These are phyloP conservation scores for Colletotrichum caudatum DNA, from an alignment of 2,329 filamentous ascomycete species.

Conservation along the genomic window DNA sequence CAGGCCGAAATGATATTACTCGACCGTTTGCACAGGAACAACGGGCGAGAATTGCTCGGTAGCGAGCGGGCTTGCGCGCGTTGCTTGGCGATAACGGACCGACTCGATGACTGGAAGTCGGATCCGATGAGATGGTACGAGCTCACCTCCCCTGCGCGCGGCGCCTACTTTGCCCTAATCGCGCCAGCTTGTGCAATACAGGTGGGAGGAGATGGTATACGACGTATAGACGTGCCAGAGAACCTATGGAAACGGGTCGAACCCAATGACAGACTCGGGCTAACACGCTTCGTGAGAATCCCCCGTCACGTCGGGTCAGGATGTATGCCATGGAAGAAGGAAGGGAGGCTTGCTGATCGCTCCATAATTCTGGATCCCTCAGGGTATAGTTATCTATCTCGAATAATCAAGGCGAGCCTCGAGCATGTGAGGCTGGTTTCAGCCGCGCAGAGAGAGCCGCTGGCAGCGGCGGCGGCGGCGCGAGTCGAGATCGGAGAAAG, in stretches of 20 bases:
- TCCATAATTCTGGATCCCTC: slow-evolving; percentile 16
- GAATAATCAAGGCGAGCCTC: neutral
- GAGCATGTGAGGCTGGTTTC: neutral
- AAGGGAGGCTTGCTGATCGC: neutral
- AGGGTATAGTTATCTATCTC: no score
- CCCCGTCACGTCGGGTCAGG: neutral
- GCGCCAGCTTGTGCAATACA: neutral
- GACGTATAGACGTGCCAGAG: accelerated
- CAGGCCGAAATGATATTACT: neutral
- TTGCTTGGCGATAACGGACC: slow-evolving; percentile 5
- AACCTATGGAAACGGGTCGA: neutral
- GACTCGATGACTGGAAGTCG: neutral
- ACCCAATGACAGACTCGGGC: neutral
- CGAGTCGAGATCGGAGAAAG: neutral
- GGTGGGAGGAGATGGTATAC: no score
- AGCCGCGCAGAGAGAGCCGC: neutral
- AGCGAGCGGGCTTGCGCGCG: neutral
- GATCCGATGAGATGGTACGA: neutral
- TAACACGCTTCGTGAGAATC: no score
- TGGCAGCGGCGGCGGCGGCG: neutral
- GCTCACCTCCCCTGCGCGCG: slow-evolving; percentile 1
- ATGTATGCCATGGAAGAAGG: slow-evolving; percentile 9
- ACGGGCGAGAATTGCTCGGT: neutral
- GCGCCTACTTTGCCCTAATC: slow-evolving; percentile 10
- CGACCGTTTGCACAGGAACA: no score